phyloP scores from a whole-genome alignment of 139 green algal genomes.

The Ettlia oleoabundans region DNA sequence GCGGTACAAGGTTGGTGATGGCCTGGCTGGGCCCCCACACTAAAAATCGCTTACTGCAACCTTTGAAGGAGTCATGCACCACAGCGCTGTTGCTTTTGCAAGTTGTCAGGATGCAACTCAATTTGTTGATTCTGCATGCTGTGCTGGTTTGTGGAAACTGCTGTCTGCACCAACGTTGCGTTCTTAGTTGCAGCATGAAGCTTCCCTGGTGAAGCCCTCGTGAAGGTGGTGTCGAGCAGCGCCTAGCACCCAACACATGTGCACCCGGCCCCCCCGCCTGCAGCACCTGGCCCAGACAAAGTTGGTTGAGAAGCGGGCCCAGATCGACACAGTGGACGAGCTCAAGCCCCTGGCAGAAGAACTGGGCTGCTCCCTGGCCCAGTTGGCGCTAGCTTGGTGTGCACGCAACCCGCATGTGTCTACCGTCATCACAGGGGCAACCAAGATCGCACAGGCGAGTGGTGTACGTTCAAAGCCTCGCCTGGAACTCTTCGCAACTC shows the following conservation, averaged over 20 bases:
- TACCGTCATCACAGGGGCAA: conserved; percentile 84
- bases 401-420: conserved; percentile 73
- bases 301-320: conserved; percentile 45
- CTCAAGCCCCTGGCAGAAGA: conserved; percentile 77
- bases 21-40: too few relatives aligned
- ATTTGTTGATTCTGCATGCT: too few relatives aligned
- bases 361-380: conserved; percentile 71
- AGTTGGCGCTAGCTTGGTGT: conserved; percentile 86
- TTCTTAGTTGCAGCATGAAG: too few relatives aligned
- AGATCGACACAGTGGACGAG: conserved; percentile 62
- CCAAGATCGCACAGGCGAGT: conserved; percentile 64
- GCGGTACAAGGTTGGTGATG: conserved; percentile 72
- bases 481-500: not conserved
- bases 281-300: conserved; percentile 22
- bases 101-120: too few relatives aligned
- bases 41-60: too few relatives aligned
- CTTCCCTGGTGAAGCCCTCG: too few relatives aligned
- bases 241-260: not conserved
- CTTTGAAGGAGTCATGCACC: too few relatives aligned
- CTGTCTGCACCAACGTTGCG: too few relatives aligned
- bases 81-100: too few relatives aligned
- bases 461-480: not conserved
- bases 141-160: too few relatives aligned
- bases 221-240: too few relatives aligned
- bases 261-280: not conserved